Percentiles rank a stretch among this genome's conserved stretches.
phyloP scores from a whole-genome alignment of 129 eudicot genomes.

The Apium graveolens region DNA sequence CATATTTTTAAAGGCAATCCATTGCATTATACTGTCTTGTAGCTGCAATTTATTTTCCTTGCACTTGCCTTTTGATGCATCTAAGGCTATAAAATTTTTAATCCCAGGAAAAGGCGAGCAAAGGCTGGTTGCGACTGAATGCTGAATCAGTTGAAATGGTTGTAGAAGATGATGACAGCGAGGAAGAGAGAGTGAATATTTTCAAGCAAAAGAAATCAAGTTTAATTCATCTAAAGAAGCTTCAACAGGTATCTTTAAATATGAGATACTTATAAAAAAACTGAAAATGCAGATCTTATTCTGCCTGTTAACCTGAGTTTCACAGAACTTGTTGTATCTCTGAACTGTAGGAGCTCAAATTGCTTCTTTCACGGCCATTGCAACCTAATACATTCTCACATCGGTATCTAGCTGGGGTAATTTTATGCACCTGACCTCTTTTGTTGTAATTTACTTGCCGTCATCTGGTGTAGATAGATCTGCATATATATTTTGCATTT shows the following conservation, averaged over 20 bases:
- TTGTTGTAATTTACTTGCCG: neutral
- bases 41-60: too few species aligned
- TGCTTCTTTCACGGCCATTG: constrained; percentile 68
- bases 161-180: constrained; percentile 79
- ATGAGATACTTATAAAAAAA: neutral
- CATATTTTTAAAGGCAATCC: too few species aligned
- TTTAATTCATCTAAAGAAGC: constrained; percentile 41
- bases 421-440: neutral
- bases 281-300: constrained; percentile 4
- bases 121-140: constrained; percentile 60
- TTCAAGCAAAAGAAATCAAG: constrained; percentile 55
- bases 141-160: constrained; percentile 67
- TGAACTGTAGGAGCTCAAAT: constrained; percentile 62
- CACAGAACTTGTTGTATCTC: neutral
- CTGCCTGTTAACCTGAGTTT: constrained; percentile 8
- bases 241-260: constrained; percentile 56
- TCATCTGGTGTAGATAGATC: neutral
- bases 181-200: constrained; percentile 71
- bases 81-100: neutral
- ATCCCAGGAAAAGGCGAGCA: constrained; percentile 70
- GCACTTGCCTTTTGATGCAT: too few species aligned
- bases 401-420: constrained; percentile 94
- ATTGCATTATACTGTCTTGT: too few species aligned
- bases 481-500: neutral
- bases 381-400: constrained; percentile 85